phyloP scores from a whole-genome alignment of 2,329 filamentous ascomycete species.

The Rachicladosporium sp. region DNA sequence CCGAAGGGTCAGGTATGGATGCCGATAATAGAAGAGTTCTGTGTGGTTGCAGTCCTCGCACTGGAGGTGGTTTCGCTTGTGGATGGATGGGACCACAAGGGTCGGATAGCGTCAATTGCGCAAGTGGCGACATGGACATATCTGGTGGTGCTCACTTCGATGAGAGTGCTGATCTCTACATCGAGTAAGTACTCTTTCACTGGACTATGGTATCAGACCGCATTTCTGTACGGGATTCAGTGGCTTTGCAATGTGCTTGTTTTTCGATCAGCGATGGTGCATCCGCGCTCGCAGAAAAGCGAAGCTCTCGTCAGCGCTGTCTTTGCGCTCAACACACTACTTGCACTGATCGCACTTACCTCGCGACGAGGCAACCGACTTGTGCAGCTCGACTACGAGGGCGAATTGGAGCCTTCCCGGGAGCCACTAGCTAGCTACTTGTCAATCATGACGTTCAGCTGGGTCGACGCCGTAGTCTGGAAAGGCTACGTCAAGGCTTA shows the following conservation, averaged over 20 bases:
- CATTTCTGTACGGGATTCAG: conserved; percentile 65
- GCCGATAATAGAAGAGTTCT: conserved; percentile 61
- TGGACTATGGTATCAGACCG: conserved; percentile 85
- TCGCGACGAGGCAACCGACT: conserved; percentile 88
- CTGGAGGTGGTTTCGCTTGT: conserved; percentile 56
- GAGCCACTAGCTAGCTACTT: conserved; percentile 82
- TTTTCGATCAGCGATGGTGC: conserved; percentile 76
- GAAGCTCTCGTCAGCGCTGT: conserved; percentile 57
- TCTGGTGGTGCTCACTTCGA: conserved; percentile 56
- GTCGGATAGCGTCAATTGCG: conserved; percentile 48
- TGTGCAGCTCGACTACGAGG: conserved; percentile 79
- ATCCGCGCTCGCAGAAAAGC: conserved; percentile 52
- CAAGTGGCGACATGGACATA: conserved; percentile 71
- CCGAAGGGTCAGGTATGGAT: conserved; percentile 62
- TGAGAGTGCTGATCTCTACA: conserved; percentile 55
- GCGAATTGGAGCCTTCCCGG: conserved; percentile 70
- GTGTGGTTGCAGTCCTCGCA: conserved; percentile 57
- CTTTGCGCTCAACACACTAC: conserved; percentile 61
- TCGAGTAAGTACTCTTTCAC: conserved; percentile 53
- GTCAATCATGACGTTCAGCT: conserved; percentile 75
- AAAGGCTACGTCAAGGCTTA: conserved; percentile 76
- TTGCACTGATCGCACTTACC: conserved; percentile 64
- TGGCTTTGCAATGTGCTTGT: conserved; percentile 67
- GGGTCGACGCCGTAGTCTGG: conserved; percentile 84
- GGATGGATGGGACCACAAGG: conserved; percentile 42